Percentiles rank a stretch among this genome's conserved stretches.
Evolutionary conservation across 2,329 filamentous ascomycete genomes (phyloP).

Genomic region (Calonectria henricotiae): DNA sequence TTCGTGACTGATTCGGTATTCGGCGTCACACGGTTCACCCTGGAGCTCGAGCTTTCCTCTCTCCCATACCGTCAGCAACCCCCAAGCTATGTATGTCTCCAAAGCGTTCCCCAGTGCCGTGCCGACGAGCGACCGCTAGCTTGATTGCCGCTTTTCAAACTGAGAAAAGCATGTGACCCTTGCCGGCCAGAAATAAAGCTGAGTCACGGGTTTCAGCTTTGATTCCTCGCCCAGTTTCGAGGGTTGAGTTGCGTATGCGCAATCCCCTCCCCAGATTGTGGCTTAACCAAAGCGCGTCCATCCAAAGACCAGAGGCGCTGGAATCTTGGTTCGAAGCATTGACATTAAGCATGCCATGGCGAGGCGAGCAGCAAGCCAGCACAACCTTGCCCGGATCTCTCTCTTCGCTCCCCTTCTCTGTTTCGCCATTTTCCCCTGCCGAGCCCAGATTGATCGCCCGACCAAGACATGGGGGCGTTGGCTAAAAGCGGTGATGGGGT

Average conservation of each 20-base stretch:
- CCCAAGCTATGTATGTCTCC: constrained; percentile 1
- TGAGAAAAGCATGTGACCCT: constrained; percentile 10
- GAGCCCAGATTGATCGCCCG: constrained; percentile 38
- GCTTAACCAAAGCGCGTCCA: constrained; percentile 21
- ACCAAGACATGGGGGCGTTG: constrained; percentile 26
- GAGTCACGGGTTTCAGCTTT: constrained; percentile 29
- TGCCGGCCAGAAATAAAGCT: constrained; percentile 25
- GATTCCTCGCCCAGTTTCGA: background rate
- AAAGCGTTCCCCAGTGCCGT: constrained; percentile 33
- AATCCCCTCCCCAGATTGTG: constrained; percentile 6
- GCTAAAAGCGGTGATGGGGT: constrained; percentile 30
- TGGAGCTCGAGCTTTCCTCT: constrained; percentile 35
- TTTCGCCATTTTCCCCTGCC: constrained; percentile 29
- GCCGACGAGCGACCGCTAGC: constrained; percentile 25
- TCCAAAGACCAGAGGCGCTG: background rate
- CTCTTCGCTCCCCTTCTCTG: background rate
- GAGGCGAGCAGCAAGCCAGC: constrained; percentile 6
- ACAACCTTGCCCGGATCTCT: constrained; percentile 25
- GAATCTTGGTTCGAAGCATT: constrained; percentile 12
- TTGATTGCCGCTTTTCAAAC: constrained; percentile 33
- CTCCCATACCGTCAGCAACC: background rate
- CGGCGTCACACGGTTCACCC: constrained; percentile 32
- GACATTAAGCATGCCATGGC: constrained; percentile 3
- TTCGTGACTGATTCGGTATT: constrained; percentile 26
- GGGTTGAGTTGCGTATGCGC: constrained; percentile 18